These are phyloP conservation scores for Alternaria ethzedia DNA, from an alignment of 2,329 filamentous ascomycete species.

Conservation along the genomic window DNA sequence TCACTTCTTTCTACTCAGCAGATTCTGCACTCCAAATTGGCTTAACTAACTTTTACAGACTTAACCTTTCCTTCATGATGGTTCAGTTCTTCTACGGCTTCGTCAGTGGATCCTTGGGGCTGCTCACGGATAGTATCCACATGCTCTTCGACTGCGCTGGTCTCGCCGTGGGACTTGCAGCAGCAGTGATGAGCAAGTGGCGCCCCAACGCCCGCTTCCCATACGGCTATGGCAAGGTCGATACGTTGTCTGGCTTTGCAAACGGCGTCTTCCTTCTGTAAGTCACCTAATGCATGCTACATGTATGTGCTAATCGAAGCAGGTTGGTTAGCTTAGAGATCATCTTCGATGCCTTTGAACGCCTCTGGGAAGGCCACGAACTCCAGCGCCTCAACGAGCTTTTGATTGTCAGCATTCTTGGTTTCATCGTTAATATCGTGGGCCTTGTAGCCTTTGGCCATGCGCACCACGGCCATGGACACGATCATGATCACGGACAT, in stretches of 20 bases:
- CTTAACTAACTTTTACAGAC: constrained; percentile 55
- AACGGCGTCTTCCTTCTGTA: constrained; percentile 95
- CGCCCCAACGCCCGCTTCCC: constrained; percentile 87
- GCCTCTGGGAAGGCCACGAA: constrained; percentile 81
- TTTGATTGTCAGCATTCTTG: constrained; percentile 84
- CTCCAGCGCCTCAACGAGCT: constrained; percentile 86
- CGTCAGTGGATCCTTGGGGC: constrained; percentile 86
- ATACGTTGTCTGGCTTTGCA: constrained; percentile 93
- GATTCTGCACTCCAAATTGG: no score
- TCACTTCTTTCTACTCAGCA: background rate
- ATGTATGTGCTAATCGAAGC: constrained; percentile 20
- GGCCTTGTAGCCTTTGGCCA: constrained; percentile 84
- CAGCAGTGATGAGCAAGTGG: constrained; percentile 96
- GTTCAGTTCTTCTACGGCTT: constrained; percentile 95
- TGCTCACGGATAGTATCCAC: constrained; percentile 97
- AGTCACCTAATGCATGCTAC: no score
- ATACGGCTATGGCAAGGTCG: constrained; percentile 95
- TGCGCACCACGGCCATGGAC: constrained; percentile 63
- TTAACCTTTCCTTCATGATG: constrained; percentile 95
- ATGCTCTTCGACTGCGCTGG: constrained; percentile 99
- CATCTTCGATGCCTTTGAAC: constrained; percentile 89
- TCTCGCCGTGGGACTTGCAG: constrained; percentile 85
- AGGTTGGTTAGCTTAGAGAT: constrained; percentile 95
- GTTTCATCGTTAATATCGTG: constrained; percentile 87
- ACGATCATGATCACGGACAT: constrained; percentile 51